Evolutionary conservation across 2,329 filamentous ascomycete species (phyloP), one percentile per base, ranked within the genome.

Genomic region (Sarocladium brachiariae): DNA sequence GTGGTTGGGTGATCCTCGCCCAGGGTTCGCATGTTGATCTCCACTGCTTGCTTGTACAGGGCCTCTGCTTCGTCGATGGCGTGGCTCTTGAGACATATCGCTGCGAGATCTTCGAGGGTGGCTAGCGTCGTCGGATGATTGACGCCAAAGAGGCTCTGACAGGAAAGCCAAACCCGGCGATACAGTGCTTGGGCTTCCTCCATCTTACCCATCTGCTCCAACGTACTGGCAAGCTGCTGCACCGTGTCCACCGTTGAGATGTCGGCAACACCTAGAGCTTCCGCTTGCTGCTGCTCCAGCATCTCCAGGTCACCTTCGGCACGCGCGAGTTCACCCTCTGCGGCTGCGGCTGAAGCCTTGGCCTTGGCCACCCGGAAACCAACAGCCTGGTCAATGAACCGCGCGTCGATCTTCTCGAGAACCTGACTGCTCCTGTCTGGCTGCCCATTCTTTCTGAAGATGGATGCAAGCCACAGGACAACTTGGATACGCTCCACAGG

Each of bases 61-160:
- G 47, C 37, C 49, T 63, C 61, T 2, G 61, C 60, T 19, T 63
- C 59, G 51, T 63, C 61, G 16, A 61, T 55, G 49, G 60, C 57
- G 23, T 58, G 56, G 45, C 53, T 58, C 4, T 53, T 57, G 33
- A 53, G 54, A 34, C 54, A 60, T 18, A 58, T 56, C 50, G 56
- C 43, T 24, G 61, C 60, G 24, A 63, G 55, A 39, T 59, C 54
- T 31, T 63, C 61, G 14, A 63, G 58, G 2, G 60, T 58, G 21
- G 59, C 56, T 8, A 63, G 54, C 7, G 61, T 60, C 51, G 61
- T 59, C 24, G 59, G 57, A 31, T 63, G 58, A 48, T 52, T 53
- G 25, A 55, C 56, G 35, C 59, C 58, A 51, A 61, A 58, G 37
- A 56, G 54, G 27, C 56, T 62, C 37, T 58, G 56, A 51, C 59